These are phyloP conservation scores for Aspergillus ostianus DNA, from an alignment of 495 filamentous ascomycete genomes.

Conservation along the genomic window DNA sequence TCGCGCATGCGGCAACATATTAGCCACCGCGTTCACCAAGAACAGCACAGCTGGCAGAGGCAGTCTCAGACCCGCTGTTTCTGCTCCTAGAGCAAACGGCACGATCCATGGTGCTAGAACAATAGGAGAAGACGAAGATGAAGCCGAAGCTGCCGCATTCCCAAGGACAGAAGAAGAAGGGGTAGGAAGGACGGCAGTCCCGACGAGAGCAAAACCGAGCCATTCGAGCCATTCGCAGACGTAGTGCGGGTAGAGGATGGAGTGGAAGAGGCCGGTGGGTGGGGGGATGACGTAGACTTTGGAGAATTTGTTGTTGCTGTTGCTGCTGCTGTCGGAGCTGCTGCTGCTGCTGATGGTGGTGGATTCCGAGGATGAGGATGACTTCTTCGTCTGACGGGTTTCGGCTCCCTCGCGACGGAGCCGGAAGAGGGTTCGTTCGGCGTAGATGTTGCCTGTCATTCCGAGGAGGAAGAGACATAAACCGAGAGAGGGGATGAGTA, in stretches of 20 bases:
- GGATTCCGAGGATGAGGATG: background rate
- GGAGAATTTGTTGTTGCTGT: conserved; percentile 40
- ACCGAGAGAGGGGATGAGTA: conserved; percentile 4
- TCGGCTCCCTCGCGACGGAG: conserved; percentile 57
- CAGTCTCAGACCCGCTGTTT: conserved; percentile 27
- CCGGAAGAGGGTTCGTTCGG: conserved; percentile 55
- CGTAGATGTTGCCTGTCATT: conserved; percentile 77
- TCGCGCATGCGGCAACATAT: conserved; percentile 88
- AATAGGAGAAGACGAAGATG: conserved; percentile 11
- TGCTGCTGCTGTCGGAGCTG: background rate
- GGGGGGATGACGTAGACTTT: conserved; percentile 94
- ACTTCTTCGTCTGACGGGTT: conserved; percentile 42
- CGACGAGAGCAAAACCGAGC: conserved; percentile 79
- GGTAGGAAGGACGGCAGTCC: conserved; percentile 30
- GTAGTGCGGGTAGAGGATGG: conserved; percentile 89
- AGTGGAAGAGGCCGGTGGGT: conserved; percentile 73
- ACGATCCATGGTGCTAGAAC: conserved; percentile 49
- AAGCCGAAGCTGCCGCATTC: too few species aligned
- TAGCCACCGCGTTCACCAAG: conserved; percentile 78
- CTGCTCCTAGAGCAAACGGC: conserved; percentile 51
- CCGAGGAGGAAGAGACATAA: conserved; percentile 59
- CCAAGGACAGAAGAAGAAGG: conserved; percentile 10
- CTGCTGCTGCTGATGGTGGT: background rate
- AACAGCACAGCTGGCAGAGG: conserved; percentile 73
- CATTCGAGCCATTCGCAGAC: conserved; percentile 96